phyloP scores from a whole-genome alignment of 306 rosid species.

The Pyrus bretschneideri region DNA sequence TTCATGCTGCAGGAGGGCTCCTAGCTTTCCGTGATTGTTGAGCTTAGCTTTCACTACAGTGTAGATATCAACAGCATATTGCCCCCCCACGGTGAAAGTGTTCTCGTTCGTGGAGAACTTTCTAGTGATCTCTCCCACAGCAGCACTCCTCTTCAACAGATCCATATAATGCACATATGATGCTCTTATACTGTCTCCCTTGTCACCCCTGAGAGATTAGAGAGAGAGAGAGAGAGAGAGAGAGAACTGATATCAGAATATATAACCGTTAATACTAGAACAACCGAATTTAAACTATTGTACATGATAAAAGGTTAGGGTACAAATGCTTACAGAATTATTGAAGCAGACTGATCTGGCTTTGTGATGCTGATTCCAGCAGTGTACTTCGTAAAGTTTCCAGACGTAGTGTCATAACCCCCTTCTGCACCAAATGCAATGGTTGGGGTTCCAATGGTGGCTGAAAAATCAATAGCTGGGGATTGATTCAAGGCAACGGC shows the following conservation, averaged over 20 bases:
- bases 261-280: background rate
- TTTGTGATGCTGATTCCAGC: slow-evolving; percentile 65
- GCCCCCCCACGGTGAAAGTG: slow-evolving; percentile 82
- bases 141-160: slow-evolving; percentile 62
- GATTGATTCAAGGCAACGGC: slow-evolving; percentile 55
- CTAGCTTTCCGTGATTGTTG: slow-evolving; percentile 77
- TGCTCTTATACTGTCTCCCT: slow-evolving; percentile 79
- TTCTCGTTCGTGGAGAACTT: slow-evolving; percentile 84
- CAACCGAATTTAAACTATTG: slow-evolving; percentile 1
- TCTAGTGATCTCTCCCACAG: slow-evolving; percentile 68
- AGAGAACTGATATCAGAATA: background rate
- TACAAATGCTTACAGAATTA: slow-evolving; percentile 62
- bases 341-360: slow-evolving; percentile 57
- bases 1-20: slow-evolving; percentile 86
- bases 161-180: slow-evolving; percentile 76
- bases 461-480: slow-evolving; percentile 68
- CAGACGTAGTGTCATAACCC: slow-evolving; percentile 69
- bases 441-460: slow-evolving; percentile 72
- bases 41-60: slow-evolving; percentile 80
- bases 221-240: slow-evolving; percentile 5
- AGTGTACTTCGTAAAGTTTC: slow-evolving; percentile 67
- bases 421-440: slow-evolving; percentile 83
- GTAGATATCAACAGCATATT: slow-evolving; percentile 61
- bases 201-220: slow-evolving; percentile 60
- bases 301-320: background rate